These are phyloP conservation scores for Claviceps monticola DNA, from an alignment of 2,329 filamentous ascomycete genomes.

Conservation along the genomic window DNA sequence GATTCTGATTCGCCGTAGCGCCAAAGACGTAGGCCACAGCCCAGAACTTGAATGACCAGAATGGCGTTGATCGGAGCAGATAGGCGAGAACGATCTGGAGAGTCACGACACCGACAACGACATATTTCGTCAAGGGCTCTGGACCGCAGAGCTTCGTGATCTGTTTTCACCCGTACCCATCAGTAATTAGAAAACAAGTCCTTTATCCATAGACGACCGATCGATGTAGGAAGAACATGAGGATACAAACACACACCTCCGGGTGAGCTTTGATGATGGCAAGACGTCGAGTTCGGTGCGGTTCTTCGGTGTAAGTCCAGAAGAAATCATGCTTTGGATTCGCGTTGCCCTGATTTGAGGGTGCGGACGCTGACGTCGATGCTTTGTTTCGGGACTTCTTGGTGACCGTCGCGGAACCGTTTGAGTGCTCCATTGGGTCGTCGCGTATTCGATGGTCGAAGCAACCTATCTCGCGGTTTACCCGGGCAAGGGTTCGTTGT, in stretches of 20 bases:
- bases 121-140: constrained; percentile 89
- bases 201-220: too few relatives aligned
- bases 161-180: constrained; percentile 27
- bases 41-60: constrained; percentile 77
- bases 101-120: constrained; percentile 70
- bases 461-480: background rate
- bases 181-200: constrained; percentile 9
- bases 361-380: constrained; percentile 5
- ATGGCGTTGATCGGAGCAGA: constrained; percentile 58
- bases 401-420: constrained; percentile 21
- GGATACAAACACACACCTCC: constrained; percentile 42
- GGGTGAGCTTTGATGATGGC: constrained; percentile 98
- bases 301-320: constrained; percentile 98
- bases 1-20: constrained; percentile 93
- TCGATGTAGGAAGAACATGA: background rate
- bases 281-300: constrained; percentile 76
- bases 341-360: constrained; percentile 9
- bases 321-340: constrained; percentile 51
- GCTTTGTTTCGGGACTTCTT: constrained; percentile 16
- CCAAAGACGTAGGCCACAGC: constrained; percentile 80
- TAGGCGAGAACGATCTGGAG: constrained; percentile 71
- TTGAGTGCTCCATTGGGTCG: constrained; percentile 12
- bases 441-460: background rate
- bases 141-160: constrained; percentile 94
- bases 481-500: background rate